Evolutionary conservation across 306 rosid species (phyloP).

Genomic region (Quercus glauca): DNA sequence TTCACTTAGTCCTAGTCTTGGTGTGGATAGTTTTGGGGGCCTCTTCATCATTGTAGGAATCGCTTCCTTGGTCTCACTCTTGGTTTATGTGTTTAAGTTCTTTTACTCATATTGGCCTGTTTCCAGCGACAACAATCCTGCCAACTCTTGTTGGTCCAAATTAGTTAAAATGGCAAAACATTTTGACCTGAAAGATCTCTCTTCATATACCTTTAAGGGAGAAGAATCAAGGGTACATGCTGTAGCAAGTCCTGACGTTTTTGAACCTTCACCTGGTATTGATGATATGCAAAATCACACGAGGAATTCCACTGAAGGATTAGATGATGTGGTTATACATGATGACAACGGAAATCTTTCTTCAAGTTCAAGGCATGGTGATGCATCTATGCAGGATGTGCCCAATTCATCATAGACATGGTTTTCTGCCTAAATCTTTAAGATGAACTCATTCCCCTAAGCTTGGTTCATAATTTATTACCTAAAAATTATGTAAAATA

Average conservation of each 20-base stretch:
- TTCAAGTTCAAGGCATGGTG: too few relatives aligned
- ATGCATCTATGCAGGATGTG: too few relatives aligned
- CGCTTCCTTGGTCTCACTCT: conserved; percentile 7
- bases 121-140: background rate
- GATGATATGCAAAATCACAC: too few relatives aligned
- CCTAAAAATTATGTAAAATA: too few relatives aligned
- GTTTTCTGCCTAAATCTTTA: too few relatives aligned
- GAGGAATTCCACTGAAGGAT: too few relatives aligned
- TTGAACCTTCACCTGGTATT: too few relatives aligned
- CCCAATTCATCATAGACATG: too few relatives aligned
- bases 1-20: conserved; percentile 20
- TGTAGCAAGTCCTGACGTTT: background rate
- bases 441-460: too few relatives aligned
- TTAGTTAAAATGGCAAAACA: conserved; percentile 7
- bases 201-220: background rate
- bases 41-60: conserved; percentile 39
- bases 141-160: background rate
- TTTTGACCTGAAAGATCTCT: conserved; percentile 6
- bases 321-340: too few relatives aligned
- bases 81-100: background rate
- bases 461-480: too few relatives aligned
- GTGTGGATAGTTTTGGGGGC: conserved; percentile 33
- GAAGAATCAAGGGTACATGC: background rate
- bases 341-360: too few relatives aligned
- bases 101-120: background rate